Conservation (phyloP, 1,284 basidiomycete genomes). For the Tremellales sp. region DNA sequence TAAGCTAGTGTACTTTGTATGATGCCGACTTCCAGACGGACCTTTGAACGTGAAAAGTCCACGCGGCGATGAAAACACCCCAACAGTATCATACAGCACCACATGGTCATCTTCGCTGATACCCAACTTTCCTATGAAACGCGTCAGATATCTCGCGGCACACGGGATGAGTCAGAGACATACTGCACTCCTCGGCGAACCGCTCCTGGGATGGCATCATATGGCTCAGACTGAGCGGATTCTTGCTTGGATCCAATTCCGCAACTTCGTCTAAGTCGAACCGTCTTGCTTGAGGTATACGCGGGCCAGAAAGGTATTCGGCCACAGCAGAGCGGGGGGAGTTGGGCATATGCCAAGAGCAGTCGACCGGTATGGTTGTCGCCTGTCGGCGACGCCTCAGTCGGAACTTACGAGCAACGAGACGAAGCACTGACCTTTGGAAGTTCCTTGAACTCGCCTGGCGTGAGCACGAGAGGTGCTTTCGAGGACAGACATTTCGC, state of each 20-base stretch:
- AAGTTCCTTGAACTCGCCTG: slow-evolving; percentile 30
- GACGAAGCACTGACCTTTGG: slow-evolving; percentile 23
- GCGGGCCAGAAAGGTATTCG: slow-evolving; percentile 47
- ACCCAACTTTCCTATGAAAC: slow-evolving; percentile 61
- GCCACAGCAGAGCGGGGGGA: slow-evolving; percentile 36
- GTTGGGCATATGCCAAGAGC: slow-evolving; percentile 49
- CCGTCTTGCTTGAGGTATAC: slow-evolving; percentile 70
- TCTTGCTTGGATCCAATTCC: slow-evolving; percentile 53
- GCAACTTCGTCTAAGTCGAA: slow-evolving; percentile 73
- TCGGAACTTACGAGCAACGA: not conserved
- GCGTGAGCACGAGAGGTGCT: slow-evolving; percentile 37
- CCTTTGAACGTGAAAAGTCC: slow-evolving; percentile 84
- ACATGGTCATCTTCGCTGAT: slow-evolving; percentile 74
- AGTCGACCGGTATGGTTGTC: slow-evolving; percentile 39
- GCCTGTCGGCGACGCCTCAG: slow-evolving; percentile 17
- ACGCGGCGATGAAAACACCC: slow-evolving; percentile 84
- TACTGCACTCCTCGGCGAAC: slow-evolving; percentile 80
- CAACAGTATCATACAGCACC: slow-evolving; percentile 81
- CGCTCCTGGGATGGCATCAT: slow-evolving; percentile 77
- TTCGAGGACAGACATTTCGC: not conserved
- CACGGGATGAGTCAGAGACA: slow-evolving; percentile 33
- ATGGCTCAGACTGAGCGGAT: slow-evolving; percentile 70
- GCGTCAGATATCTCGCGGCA: not conserved
- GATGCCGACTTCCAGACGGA: slow-evolving; percentile 26
- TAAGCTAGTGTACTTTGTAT: not conserved